phyloP scores from a whole-genome alignment of 139 green algal genomes.

The Astrephomene gubernaculifera region DNA sequence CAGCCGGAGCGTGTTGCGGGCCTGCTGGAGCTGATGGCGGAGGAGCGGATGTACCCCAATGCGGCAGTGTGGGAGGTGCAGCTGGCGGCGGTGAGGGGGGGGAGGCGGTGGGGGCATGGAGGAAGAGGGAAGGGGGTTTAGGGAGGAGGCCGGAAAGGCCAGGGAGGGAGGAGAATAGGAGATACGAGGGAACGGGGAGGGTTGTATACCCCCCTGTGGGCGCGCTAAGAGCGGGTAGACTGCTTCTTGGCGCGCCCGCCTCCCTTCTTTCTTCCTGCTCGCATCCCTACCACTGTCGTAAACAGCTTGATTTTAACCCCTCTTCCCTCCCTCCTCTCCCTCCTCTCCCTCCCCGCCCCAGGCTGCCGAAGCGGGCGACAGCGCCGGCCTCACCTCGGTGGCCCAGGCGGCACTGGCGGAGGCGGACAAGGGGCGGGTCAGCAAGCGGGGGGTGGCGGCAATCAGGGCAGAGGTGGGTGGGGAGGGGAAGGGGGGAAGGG shows the following conservation, averaged over 20 bases:
- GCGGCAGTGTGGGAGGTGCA: constrained; percentile 32
- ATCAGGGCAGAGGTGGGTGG: neutral
- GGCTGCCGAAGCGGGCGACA: neutral
- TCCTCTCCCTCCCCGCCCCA: neutral
- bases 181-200: neutral
- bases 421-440: neutral
- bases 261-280: neutral
- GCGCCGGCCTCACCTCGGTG: neutral
- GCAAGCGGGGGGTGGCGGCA: neutral
- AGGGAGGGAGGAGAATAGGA: neutral
- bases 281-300: neutral
- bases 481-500: neutral
- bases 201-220: neutral
- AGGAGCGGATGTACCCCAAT: neutral
- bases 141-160: neutral
- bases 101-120: neutral
- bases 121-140: neutral
- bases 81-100: constrained; percentile 19
- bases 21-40: constrained; percentile 24
- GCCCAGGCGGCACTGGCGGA: neutral
- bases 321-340: neutral
- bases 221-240: neutral
- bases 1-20: constrained; percentile 30
- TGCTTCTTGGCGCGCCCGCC: neutral
- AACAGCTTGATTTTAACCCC: no score